Evolutionary conservation across 2,329 filamentous ascomycete genomes (phyloP).

Genomic region (Tolypocladium tropicale): DNA sequence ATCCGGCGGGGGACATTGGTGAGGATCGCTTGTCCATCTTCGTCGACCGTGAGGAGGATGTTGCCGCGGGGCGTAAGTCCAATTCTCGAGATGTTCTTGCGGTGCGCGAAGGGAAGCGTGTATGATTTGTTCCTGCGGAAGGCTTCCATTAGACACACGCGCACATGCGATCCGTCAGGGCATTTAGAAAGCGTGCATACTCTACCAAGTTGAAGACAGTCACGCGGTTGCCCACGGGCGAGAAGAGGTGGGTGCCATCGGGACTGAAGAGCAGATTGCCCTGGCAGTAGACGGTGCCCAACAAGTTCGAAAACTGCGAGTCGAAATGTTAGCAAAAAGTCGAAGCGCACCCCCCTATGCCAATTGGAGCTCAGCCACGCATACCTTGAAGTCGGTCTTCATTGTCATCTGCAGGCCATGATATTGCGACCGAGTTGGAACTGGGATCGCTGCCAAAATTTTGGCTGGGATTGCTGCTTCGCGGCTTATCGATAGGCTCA

Average conservation of each 20-base stretch:
- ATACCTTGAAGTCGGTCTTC: conserved; percentile 98
- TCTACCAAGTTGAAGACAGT: conserved; percentile 94
- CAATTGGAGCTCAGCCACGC: conserved; percentile 6
- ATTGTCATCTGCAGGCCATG: conserved; percentile 48
- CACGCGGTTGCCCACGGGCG: conserved; percentile 91
- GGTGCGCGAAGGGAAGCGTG: conserved; percentile 82
- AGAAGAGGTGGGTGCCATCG: conserved; percentile 91
- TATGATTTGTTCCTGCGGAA: conserved; percentile 67
- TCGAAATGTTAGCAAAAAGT: background rate
- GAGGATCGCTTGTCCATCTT: conserved; percentile 87
- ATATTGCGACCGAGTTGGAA: conserved; percentile 4
- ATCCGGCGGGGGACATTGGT: conserved; percentile 83
- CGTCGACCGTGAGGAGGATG: conserved; percentile 83
- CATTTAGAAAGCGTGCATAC: conserved; percentile 37
- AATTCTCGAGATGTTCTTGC: conserved; percentile 82
- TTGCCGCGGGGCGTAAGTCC: conserved; percentile 86
- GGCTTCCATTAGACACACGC: conserved; percentile 19
- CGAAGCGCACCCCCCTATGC: background rate
- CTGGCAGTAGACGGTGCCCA: conserved; percentile 96
- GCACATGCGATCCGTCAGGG: background rate
- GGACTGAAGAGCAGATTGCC: conserved; percentile 95
- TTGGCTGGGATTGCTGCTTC: conserved; percentile 3
- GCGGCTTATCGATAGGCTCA: conserved; percentile 14
- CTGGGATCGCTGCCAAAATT: conserved; percentile 17
- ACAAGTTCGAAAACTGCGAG: conserved; percentile 84